Conservation (phyloP, 805 yeast genomes). For the Cyberlindnera saturnus region DNA sequence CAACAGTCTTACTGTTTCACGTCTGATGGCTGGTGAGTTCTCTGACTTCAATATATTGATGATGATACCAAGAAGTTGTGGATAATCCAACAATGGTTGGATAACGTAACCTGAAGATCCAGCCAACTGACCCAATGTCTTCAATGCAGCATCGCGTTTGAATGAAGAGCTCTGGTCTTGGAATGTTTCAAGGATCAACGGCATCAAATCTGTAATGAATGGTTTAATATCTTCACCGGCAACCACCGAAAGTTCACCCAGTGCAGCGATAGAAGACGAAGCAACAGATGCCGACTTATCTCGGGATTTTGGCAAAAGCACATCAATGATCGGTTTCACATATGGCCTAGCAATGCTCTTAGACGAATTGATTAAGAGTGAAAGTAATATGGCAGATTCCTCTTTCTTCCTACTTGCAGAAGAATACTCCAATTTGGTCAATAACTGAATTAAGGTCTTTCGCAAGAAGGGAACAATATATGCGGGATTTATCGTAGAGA, state of each 20-base stretch:
- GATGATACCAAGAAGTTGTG: slow-evolving; percentile 76
- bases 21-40: slow-evolving; percentile 60
- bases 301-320: slow-evolving; percentile 66
- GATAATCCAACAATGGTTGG: slow-evolving; percentile 87
- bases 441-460: slow-evolving; percentile 75
- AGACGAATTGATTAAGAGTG: slow-evolving; percentile 71
- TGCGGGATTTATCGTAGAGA: slow-evolving; percentile 87
- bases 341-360: slow-evolving; percentile 84
- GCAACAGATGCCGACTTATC: slow-evolving; percentile 78
- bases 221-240: slow-evolving; percentile 81
- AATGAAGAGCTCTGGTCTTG: slow-evolving; percentile 88
- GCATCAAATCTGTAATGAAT: slow-evolving; percentile 75
- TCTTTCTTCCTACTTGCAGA: slow-evolving; percentile 72
- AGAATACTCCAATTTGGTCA: slow-evolving; percentile 82
- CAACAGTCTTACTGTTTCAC: slow-evolving; percentile 83
- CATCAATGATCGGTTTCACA: slow-evolving; percentile 84
- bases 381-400: slow-evolving; percentile 73
- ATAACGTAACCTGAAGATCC: slow-evolving; percentile 93
- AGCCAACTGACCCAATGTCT: slow-evolving; percentile 82
- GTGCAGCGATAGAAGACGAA: slow-evolving; percentile 74
- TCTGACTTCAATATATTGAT: slow-evolving; percentile 81
- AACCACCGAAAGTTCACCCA: slow-evolving; percentile 84
- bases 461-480: slow-evolving; percentile 90
- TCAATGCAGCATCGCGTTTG: slow-evolving; percentile 85
- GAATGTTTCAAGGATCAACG: slow-evolving; percentile 76